Conservation (phyloP, 208 protist species). For the Acanthamoeba triangularis region DNA sequence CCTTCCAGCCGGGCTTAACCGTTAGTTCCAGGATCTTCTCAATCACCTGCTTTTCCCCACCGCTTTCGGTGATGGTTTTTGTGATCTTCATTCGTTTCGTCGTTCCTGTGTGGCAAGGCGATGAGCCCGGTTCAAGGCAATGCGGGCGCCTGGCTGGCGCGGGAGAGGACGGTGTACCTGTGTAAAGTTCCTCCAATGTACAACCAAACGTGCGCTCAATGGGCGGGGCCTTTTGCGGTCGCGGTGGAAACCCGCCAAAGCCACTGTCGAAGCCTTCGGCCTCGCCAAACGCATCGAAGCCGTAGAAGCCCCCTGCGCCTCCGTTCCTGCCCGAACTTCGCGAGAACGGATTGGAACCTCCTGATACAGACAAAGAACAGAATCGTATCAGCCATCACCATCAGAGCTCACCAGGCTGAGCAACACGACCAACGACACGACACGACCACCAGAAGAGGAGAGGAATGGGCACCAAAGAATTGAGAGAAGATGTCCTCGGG, state of each 20-base stretch:
- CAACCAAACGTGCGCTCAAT: conserved; percentile 29
- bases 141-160: conserved; percentile 73
- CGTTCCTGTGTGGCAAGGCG: conserved; percentile 91
- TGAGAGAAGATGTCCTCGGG: conserved; percentile 54
- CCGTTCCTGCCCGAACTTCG: not conserved
- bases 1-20: conserved; percentile 97
- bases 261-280: conserved; percentile 52
- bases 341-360: not conserved
- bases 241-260: conserved; percentile 38
- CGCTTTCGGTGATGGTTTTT: conserved; percentile 77
- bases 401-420: not conserved
- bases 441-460: too few species aligned
- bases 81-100: conserved; percentile 93
- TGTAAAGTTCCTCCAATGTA: conserved; percentile 11
- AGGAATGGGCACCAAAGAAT: conserved; percentile 18
- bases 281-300: not conserved
- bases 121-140: conserved; percentile 78
- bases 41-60: conserved; percentile 15
- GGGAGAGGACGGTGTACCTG: not conserved
- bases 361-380: not conserved
- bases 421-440: not conserved
- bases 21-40: conserved; percentile 96
- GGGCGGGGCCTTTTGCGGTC: conserved; percentile 1
- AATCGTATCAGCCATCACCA: not conserved
- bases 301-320: not conserved